Percentiles rank a stretch among this genome's conserved stretches.
Evolutionary conservation across 352 stramenopile species (phyloP).

Genomic region (Plasmopara halstedii): DNA sequence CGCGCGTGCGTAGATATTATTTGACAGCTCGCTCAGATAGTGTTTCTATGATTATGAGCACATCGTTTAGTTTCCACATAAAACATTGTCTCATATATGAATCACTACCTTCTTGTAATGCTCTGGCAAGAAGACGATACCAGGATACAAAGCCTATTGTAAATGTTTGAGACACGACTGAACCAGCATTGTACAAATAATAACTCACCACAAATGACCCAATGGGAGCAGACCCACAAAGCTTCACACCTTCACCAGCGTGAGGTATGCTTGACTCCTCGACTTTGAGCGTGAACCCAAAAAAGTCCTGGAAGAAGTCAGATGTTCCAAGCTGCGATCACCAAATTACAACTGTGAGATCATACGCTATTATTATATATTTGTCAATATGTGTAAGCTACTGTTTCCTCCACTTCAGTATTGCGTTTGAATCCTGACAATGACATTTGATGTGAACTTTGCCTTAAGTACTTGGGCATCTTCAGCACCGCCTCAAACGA

Average conservation of each 20-base stretch:
- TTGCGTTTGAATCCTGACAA: constrained; percentile 55
- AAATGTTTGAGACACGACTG: neutral
- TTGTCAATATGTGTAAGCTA: constrained; percentile 5
- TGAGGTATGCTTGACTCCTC: constrained; percentile 51
- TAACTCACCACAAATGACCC: constrained; percentile 60
- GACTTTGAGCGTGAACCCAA: constrained; percentile 69
- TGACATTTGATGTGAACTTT: constrained; percentile 37
- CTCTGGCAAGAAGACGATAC: constrained; percentile 76
- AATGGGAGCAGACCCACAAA: constrained; percentile 47
- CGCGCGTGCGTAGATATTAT: constrained; percentile 69
- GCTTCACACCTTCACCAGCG: constrained; percentile 68
- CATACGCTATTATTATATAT: neutral
- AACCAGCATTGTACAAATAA: neutral
- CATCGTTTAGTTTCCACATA: neutral
- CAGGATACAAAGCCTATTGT: constrained; percentile 59
- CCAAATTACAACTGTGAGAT: constrained; percentile 3
- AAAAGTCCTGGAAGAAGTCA: constrained; percentile 39
- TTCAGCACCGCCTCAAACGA: constrained; percentile 59
- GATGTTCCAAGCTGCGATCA: constrained; percentile 22
- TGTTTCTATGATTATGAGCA: constrained; percentile 23
- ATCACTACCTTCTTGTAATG: constrained; percentile 72
- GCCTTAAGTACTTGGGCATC: constrained; percentile 29
- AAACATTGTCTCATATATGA: neutral
- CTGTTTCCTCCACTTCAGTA: constrained; percentile 23
- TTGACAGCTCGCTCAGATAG: constrained; percentile 55